Evolutionary conservation across 2,329 filamentous ascomycete species (phyloP), one percentile per base, ranked within the genome.

Genomic region (Ceratocystis alfenasii): DNA sequence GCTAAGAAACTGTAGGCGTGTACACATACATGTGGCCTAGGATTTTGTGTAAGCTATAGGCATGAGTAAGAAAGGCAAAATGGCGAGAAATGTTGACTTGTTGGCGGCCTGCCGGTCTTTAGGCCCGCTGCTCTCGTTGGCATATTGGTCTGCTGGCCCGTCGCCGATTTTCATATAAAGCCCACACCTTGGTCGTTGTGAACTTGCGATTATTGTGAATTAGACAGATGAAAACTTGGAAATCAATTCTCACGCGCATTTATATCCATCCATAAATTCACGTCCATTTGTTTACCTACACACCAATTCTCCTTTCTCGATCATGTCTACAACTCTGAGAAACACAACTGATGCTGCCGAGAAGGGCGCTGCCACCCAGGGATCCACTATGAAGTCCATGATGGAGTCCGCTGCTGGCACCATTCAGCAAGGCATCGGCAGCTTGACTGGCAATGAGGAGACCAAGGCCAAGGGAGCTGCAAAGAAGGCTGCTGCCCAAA

Each of bases 321-420:
- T 10, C 61, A 63, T 63, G 61, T 50, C 61, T 50, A 30, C 44
- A 15, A 0, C 5, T 28, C 46, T 53, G 69, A 69, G 55, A 57
- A 74, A 71, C 64, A 50, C 50, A 67, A n/a, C 15, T 63, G 71
- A 73, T 66, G 70, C 25, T 30, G 25, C 15, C 28, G 55, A 20
- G 4, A 4, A 12, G 17, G 55, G 28, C 55, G 55, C 25, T n/a
- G 25, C 55, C 25, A 36, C 28, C 28, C 55, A 69, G 62, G 63
- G 87, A 70, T 95, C 90, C 69, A 94, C 91, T 69, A 81, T 92
- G 73, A 83, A 93, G 80, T 88, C 89, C 66, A 87, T 86, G 77
- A 73, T 89, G 71, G 87, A 92, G 81, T 82, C 83, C 15, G 88
- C 88, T 72, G 81, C 85, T 46, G 89, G 89, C 70, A 79, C 85